Percentiles rank a stretch among this genome's conserved stretches.
Conservation (phyloP, 768 basidiomycete genomes). For the Tylopilus sp. region DNA sequence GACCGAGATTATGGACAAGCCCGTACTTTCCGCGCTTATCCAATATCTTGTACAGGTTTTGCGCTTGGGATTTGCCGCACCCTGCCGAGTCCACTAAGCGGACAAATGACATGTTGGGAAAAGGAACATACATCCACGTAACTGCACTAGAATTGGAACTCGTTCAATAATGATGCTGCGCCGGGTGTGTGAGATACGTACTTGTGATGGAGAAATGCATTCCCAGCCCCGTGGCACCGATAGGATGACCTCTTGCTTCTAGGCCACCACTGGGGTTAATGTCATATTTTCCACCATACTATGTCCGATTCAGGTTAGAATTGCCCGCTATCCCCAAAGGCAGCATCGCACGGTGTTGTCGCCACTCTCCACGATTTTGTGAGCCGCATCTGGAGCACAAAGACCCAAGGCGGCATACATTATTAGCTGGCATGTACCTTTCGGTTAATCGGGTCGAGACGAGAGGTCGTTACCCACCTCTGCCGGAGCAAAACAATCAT, state of each 20-base stretch:
- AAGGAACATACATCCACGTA: constrained; percentile 54
- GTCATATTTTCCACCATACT: constrained; percentile 82
- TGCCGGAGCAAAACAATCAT: constrained; percentile 81
- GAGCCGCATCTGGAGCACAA: constrained; percentile 58
- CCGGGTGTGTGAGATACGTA: constrained; percentile 31
- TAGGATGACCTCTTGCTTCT: constrained; percentile 80
- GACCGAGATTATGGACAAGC: constrained; percentile 70
- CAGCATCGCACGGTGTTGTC: constrained; percentile 64
- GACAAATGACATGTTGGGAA: too few relatives aligned
- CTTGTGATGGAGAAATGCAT: constrained; percentile 84
- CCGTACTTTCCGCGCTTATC: constrained; percentile 75
- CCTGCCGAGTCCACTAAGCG: constrained; percentile 27
- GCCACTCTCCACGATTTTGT: constrained; percentile 65
- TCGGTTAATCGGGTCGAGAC: neutral
- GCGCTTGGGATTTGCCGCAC: constrained; percentile 78
- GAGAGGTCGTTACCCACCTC: constrained; percentile 44
- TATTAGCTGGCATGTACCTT: constrained; percentile 48
- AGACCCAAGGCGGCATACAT: constrained; percentile 77
- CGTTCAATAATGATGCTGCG: neutral
- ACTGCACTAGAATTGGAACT: constrained; percentile 53
- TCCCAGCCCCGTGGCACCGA: constrained; percentile 74
- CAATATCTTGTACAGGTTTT: constrained; percentile 54
- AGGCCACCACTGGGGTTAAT: constrained; percentile 83
- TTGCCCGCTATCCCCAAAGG: neutral
- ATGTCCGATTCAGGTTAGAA: neutral